These are phyloP conservation scores for Curvularia eragrostidis DNA, from an alignment of 2,329 filamentous ascomycete genomes.

Conservation along the genomic window DNA sequence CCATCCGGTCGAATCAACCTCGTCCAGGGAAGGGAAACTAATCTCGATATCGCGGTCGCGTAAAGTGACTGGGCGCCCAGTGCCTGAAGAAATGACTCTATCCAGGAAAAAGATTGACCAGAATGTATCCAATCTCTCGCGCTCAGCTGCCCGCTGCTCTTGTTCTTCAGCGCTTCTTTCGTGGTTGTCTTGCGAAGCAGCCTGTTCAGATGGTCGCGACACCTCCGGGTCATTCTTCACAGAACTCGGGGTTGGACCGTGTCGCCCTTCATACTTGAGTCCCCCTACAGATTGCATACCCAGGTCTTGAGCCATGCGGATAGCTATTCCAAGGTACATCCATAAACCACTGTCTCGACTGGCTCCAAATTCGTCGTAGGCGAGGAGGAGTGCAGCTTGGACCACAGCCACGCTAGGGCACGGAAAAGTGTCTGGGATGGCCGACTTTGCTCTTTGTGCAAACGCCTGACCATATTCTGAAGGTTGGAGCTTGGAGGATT, in stretches of 20 bases:
- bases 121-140: constrained; percentile 84
- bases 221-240: constrained; percentile 52
- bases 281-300: constrained; percentile 84
- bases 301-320: constrained; percentile 80
- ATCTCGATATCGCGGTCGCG: constrained; percentile 86
- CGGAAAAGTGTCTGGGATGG: constrained; percentile 80
- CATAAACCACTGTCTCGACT: constrained; percentile 88
- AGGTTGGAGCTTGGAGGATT: constrained; percentile 40
- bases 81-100: constrained; percentile 85
- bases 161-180: constrained; percentile 42
- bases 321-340: constrained; percentile 91
- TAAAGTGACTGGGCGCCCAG: constrained; percentile 81
- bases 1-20: constrained; percentile 67
- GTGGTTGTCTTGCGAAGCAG: constrained; percentile 55
- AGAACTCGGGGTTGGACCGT: constrained; percentile 63
- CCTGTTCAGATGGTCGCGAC: constrained; percentile 53
- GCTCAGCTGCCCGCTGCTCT: constrained; percentile 72
- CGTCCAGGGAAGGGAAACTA: constrained; percentile 66
- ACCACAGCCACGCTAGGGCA: constrained; percentile 84
- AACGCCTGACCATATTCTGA: constrained; percentile 79
- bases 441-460: constrained; percentile 81
- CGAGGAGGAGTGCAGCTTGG: constrained; percentile 81
- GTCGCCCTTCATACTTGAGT: constrained; percentile 64
- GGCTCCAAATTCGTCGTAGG: constrained; percentile 87
- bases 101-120: constrained; percentile 92